Conservation (phyloP, 305 asterid genomes). For the Ruellia speciosa region DNA sequence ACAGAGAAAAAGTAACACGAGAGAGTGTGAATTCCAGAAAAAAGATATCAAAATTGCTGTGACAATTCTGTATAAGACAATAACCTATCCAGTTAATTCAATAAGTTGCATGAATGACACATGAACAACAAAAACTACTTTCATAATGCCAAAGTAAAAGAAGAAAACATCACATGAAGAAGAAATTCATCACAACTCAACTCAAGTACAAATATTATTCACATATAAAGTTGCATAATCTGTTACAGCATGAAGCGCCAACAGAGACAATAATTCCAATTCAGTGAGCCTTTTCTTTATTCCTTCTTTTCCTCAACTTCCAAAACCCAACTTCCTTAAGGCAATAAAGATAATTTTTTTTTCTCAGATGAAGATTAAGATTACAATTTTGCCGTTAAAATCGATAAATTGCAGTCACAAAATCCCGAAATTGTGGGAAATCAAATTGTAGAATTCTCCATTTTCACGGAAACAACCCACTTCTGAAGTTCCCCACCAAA, state of each 20-base stretch:
- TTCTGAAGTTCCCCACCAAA: background rate
- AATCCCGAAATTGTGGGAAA: slow-evolving; percentile 2
- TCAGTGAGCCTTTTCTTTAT: background rate
- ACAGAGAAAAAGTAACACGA: too few species aligned
- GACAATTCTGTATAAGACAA: too few species aligned
- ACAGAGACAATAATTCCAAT: background rate
- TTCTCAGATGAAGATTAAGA: background rate
- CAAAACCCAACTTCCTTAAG: background rate
- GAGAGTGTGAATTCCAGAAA: too few species aligned
- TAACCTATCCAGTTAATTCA: too few species aligned
- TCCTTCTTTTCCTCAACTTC: background rate
- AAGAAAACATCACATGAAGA: too few species aligned
- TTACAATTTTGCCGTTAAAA: background rate
- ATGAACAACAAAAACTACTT: too few species aligned
- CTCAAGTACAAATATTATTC: background rate
- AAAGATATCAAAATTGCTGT: too few species aligned
- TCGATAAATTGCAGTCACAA: background rate
- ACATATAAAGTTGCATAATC: background rate
- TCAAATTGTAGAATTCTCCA: slow-evolving; percentile 1
- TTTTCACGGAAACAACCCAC: background rate
- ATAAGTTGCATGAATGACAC: too few species aligned
- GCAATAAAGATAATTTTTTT: background rate
- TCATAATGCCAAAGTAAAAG: too few species aligned
- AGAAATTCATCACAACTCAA: too few species aligned
- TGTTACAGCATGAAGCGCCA: background rate